A percentile compares a stretch with the other conserved stretches of the same genome.
These are phyloP conservation scores for Hypoxylon fragiforme DNA, from an alignment of 495 filamentous ascomycete genomes.

Conservation along the genomic window DNA sequence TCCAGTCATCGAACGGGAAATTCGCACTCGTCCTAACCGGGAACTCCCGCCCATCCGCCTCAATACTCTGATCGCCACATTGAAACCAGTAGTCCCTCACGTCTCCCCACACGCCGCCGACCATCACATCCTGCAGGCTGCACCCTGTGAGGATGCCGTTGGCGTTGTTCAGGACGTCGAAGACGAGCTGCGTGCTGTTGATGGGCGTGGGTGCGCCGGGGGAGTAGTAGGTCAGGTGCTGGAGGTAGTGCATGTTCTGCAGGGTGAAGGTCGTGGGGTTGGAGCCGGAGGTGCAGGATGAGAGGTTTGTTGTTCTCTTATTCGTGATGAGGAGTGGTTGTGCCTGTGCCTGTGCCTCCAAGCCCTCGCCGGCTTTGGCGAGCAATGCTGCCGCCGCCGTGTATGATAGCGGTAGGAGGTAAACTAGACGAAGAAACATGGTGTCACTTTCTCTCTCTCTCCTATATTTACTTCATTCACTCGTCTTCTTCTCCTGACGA, in stretches of 20 bases:
- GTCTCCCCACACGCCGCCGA: constrained; percentile 15
- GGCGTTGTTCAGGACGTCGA: constrained; percentile 24
- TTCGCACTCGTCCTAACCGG: constrained; percentile 22
- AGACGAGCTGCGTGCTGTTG: constrained; percentile 30
- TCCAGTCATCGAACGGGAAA: constrained; percentile 26
- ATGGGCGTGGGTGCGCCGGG: not conserved
- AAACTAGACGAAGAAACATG: not conserved
- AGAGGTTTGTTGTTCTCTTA: not conserved
- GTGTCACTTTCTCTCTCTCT: too few species aligned
- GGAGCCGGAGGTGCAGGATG: constrained; percentile 14
- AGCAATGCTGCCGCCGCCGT: not conserved
- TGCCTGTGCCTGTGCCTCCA: too few species aligned
- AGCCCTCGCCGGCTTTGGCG: not conserved
- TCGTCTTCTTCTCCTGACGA: not conserved
- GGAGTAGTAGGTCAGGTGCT: constrained; percentile 2
- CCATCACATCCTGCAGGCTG: constrained; percentile 4
- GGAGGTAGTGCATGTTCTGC: constrained; percentile 10
- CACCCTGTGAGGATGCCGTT: constrained; percentile 27
- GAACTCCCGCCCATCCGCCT: constrained; percentile 8
- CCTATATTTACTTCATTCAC: not conserved
- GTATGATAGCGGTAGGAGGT: constrained; percentile 2
- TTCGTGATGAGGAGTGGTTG: not conserved
- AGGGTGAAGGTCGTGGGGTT: constrained; percentile 23
- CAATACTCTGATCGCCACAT: constrained; percentile 18
- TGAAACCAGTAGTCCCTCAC: constrained; percentile 18